phyloP scores from a whole-genome alignment of 2,329 filamentous ascomycete species.

The Alternaria novae-zelandiae region DNA sequence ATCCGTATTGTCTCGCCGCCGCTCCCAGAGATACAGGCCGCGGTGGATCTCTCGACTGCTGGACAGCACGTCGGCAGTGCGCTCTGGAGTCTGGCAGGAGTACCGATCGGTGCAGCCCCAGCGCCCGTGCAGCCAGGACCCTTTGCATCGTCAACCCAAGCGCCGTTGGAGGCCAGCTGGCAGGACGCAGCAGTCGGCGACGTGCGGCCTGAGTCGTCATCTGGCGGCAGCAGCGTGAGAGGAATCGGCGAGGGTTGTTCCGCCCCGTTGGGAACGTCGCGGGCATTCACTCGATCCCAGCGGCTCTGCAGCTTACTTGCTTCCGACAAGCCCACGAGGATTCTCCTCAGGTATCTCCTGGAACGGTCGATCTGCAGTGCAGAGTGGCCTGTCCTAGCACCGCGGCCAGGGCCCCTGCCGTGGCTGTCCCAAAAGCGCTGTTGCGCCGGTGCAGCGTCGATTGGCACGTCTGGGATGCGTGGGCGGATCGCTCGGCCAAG shows the following conservation, averaged over 20 bases:
- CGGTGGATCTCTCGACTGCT: conserved; percentile 5
- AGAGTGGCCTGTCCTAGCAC: conserved; percentile 49
- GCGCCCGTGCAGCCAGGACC: conserved; percentile 12
- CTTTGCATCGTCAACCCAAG: conserved; percentile 7
- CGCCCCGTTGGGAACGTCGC: conserved; percentile 21
- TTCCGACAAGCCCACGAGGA: conserved; percentile 29
- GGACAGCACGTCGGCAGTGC: conserved; percentile 4
- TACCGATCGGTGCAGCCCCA: conserved; percentile 38
- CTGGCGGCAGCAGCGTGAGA: conserved; percentile 17
- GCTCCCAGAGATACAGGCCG: conserved; percentile 8
- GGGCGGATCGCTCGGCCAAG: conserved; percentile 47
- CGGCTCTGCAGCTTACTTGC: conserved; percentile 29
- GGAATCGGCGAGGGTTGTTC: conserved; percentile 24
- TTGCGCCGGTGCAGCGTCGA: conserved; percentile 48
- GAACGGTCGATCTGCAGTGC: conserved; percentile 50
- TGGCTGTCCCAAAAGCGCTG: conserved; percentile 46
- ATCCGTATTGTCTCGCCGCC: conserved; percentile 30
- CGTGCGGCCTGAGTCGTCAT: conserved; percentile 10
- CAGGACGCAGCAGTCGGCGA: conserved; percentile 16
- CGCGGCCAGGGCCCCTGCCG: conserved; percentile 27
- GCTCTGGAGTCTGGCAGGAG: conserved; percentile 12
- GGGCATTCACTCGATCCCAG: conserved; percentile 11
- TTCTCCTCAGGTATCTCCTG: conserved; percentile 32
- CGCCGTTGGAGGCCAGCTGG: not conserved
- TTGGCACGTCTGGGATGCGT: conserved; percentile 43